Evolutionary conservation across 768 basidiomycete genomes (phyloP).

Genomic region (Leucocoprinus sp.): DNA sequence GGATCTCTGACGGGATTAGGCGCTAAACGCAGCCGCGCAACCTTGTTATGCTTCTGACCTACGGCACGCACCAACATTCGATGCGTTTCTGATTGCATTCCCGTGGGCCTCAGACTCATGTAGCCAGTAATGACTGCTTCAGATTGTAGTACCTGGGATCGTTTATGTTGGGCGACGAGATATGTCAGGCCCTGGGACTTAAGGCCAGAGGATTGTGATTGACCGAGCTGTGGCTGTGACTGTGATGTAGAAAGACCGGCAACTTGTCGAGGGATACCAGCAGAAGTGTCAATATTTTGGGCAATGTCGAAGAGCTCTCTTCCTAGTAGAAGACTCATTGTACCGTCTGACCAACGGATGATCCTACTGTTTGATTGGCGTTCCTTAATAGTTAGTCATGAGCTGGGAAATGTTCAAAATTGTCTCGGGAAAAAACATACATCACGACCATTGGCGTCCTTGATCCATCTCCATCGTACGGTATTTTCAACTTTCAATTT

Average conservation of each 20-base stretch:
- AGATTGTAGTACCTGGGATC: conserved; percentile 77
- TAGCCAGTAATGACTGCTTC: conserved; percentile 79
- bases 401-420: conserved; percentile 2
- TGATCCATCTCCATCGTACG: conserved; percentile 90
- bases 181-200: conserved; percentile 78
- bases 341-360: conserved; percentile 94
- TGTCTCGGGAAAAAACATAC: conserved; percentile 39
- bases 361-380: conserved; percentile 87
- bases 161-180: conserved; percentile 84
- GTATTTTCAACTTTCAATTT: conserved; percentile 92
- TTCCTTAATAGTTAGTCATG: conserved; percentile 34
- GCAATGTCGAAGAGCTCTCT: conserved; percentile 91
- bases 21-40: conserved; percentile 70
- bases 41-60: conserved; percentile 77
- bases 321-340: conserved; percentile 83
- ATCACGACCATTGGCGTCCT: conserved; percentile 64
- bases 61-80: conserved; percentile 82
- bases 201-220: conserved; percentile 27
- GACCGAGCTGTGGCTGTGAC: conserved; percentile 31
- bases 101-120: conserved; percentile 78
- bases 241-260: conserved; percentile 36
- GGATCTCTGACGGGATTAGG: conserved; percentile 73
- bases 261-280: conserved; percentile 49
- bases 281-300: conserved; percentile 71
- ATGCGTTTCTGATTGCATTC: conserved; percentile 87